A percentile compares a stretch with the other conserved stretches of the same genome.
Conservation (phyloP, 1,284 basidiomycete genomes). For the Malassezia dermatis region DNA sequence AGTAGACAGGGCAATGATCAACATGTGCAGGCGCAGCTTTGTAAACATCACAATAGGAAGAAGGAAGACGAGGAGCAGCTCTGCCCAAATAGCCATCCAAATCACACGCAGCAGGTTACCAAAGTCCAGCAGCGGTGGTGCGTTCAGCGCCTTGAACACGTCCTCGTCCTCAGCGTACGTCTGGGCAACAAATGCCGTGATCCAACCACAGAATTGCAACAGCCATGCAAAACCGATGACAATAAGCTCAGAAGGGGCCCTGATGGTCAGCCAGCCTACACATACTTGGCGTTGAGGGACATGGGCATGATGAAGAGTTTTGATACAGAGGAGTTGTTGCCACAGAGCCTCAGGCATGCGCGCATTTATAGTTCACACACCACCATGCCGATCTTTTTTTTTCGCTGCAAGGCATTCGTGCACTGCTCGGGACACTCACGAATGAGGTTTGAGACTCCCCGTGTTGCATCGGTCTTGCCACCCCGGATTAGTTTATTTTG, state of each 20-base stretch:
- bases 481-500: not conserved
- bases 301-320: not conserved
- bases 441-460: not conserved
- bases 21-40: not conserved
- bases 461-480: too few species aligned
- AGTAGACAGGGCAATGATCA: not conserved
- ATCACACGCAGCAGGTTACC: slow-evolving; percentile 1
- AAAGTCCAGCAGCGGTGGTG: not conserved
- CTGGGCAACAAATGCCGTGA: not conserved
- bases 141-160: not conserved
- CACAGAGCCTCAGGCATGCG: not conserved
- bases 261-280: not conserved
- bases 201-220: not conserved
- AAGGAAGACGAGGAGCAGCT: not conserved
- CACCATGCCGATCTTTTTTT: not conserved
- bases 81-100: not conserved
- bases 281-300: not conserved
- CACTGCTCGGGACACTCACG: not conserved
- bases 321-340: not conserved
- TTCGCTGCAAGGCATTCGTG: not conserved
- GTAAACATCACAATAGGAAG: not conserved
- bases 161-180: not conserved
- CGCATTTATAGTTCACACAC: not conserved
- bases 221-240: not conserved
- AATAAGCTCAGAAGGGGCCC: not conserved